These are phyloP conservation scores for Saccharomycopsis sp. DNA, from an alignment of 805 yeast genomes.

Conservation along the genomic window DNA sequence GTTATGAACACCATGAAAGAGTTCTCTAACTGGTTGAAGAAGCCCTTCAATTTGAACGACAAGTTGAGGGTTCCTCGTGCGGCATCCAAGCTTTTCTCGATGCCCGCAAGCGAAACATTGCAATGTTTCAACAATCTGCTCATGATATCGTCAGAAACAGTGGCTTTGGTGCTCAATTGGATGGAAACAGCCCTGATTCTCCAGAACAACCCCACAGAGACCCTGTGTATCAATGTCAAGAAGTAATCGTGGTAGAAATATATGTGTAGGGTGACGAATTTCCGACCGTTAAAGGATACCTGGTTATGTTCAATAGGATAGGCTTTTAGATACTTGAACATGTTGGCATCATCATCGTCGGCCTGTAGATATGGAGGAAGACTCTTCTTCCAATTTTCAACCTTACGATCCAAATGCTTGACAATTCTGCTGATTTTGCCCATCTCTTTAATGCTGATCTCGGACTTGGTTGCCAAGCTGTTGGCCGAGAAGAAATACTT, in stretches of 20 bases:
- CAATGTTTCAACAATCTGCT: background rate
- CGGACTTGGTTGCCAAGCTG: background rate
- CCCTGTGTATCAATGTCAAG: background rate
- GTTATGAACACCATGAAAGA: conserved; percentile 1
- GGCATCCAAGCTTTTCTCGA: background rate
- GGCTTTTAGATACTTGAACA: background rate
- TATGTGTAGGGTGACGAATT: background rate
- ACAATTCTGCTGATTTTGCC: background rate
- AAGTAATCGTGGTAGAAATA: background rate
- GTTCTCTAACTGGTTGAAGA: background rate
- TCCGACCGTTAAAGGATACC: background rate
- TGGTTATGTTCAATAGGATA: background rate
- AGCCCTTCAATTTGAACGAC: background rate
- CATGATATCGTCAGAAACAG: background rate
- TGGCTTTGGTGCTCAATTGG: background rate
- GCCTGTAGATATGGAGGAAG: background rate
- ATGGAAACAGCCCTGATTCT: background rate
- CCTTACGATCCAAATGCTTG: background rate
- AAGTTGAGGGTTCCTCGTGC: background rate
- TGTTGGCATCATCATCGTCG: background rate
- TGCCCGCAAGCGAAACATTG: background rate
- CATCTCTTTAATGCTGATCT: background rate
- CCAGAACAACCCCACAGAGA: background rate
- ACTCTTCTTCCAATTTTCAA: conserved; percentile 2
- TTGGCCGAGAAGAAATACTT: conserved; percentile 5